Base-by-base conservation (phyloP, 129 eudicot genomes). In the Pseudognaphalium luteoalbum region DNA sequence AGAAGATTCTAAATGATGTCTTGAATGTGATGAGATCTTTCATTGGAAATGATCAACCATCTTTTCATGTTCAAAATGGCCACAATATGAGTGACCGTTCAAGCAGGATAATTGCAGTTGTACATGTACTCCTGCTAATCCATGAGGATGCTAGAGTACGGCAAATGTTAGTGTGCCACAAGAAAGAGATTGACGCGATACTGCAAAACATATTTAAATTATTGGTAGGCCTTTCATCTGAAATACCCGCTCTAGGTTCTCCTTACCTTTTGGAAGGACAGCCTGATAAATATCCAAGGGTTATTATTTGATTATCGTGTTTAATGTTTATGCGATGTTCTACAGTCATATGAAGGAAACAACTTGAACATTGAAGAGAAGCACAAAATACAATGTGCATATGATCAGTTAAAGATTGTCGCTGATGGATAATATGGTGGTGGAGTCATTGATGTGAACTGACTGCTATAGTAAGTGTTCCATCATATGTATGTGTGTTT, bases 321-420 rank as follows among this genome's bases (percentile, higher is more conserved):
- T 37, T 37, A 37, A 37, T 37, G 11, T 37, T 37, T 25, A 25
- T 25, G 28, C 28, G 28, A 25, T 25, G 28, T 25, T 25, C 71
- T 69, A 50, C 41, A 62, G 67, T 62, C 67, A 28, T 14, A 62
- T 62, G 67, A 28, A 16, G 35, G 29, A 25, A 2, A 60, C 39
- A 14, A 62, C 39, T 58, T 86, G 86, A 81, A 78, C 41, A 74
- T 88, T 7, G 83, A 88, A 84, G 87, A 88, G 57, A 88, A 75
- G 79, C 88, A 88, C 80, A 83, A 77, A 71, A 70, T 88, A 72
- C 79, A 85, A 78, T 52, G 76, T 75, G 90, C 87, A 47, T 81
- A 77, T 68, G 94, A 86, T 74, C 75, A 33, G 35, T 68, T 92
- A 50, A 86, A 83, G 78, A 81, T 42, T 9, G 32, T 79, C 54